Conservation (phyloP, 2,329 filamentous ascomycete genomes). For the Colletotrichum sp. region DNA sequence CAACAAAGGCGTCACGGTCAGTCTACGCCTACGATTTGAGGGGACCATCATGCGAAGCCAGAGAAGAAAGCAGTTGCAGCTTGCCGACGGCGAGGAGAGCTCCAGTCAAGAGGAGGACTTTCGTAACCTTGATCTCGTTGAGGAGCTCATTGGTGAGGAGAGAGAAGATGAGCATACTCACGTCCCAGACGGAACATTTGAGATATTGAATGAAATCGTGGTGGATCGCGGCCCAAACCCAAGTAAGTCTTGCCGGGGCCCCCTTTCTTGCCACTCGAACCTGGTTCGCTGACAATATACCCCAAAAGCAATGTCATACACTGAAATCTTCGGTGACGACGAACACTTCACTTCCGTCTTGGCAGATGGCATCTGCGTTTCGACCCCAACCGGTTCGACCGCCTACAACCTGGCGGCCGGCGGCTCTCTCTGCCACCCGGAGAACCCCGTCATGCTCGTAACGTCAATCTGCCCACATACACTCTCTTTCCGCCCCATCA, state of each 20-base stretch:
- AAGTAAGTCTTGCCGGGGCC: slow-evolving; percentile 59
- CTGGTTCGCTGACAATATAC: background rate
- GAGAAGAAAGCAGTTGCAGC: slow-evolving; percentile 41
- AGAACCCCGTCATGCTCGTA: slow-evolving; percentile 94
- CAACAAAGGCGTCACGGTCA: slow-evolving; percentile 84
- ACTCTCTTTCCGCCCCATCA: slow-evolving; percentile 93
- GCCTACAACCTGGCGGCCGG: slow-evolving; percentile 88
- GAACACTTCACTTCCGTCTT: slow-evolving; percentile 94
- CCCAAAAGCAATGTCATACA: slow-evolving; percentile 79
- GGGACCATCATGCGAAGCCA: slow-evolving; percentile 89
- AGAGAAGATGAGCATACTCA: slow-evolving; percentile 86
- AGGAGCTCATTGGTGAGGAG: slow-evolving; percentile 89
- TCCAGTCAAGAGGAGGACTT: slow-evolving; percentile 40
- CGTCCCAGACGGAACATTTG: slow-evolving; percentile 80
- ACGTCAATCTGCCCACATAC: slow-evolving; percentile 96
- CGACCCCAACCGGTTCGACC: slow-evolving; percentile 92
- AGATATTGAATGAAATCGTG: slow-evolving; percentile 97
- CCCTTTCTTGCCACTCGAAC: background rate
- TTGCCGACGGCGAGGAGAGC: slow-evolving; percentile 24
- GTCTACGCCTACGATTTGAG: slow-evolving; percentile 87
- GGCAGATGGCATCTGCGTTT: slow-evolving; percentile 91
- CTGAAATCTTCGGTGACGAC: slow-evolving; percentile 92
- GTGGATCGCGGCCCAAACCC: slow-evolving; percentile 93
- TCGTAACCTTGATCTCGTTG: slow-evolving; percentile 73
- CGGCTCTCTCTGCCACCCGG: slow-evolving; percentile 93